Base-by-base conservation (phyloP, 2,329 filamentous ascomycete genomes). In the Cladosporium sp. region DNA sequence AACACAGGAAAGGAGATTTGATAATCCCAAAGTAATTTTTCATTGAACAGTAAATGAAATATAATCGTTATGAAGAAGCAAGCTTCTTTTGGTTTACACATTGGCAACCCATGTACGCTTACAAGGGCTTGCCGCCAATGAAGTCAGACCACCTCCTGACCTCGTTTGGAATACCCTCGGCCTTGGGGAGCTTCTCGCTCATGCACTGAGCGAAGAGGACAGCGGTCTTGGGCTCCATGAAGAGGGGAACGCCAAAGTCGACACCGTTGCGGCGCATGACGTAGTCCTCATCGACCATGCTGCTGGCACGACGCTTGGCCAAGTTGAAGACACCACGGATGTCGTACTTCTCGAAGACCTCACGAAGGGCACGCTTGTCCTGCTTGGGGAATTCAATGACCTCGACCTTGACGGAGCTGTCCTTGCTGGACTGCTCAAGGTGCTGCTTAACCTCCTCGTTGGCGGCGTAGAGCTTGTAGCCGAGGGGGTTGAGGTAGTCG, bases 141-240 rank as follows among this genome's bases (percentile, higher is more conserved):
- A 97, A 99, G 69, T 97, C 88, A 64, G 90, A 95, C 94, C 94
- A 99, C 70, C 87, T 87, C 73, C 89, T 87, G 69, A 97, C 94
- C 78, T 99, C 94, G 48, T 84, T 80, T 48, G 94, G 94, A 63
- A 97, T 93, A 55, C 91, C 93, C 72, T 94, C 90, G 61, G 84
- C 78, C 68, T 90, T 86, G 61, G 94, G 94, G 50, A 99, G 83
- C 81, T 97, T 99, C 82, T 91, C 90, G 77, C 82, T 94, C 90
- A 99, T 95, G 77, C 94, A 97, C 75, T 91, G 90, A 61, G 94
- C 91, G 70, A 97, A 97, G 67, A 97, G 89, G 64, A 94, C 87
- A 60, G 94, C 93, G 66, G 94, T 99, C 91, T 97, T 93, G 56
- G 92, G 91, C 80, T 97, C 93, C 92, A 97, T 97, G 76, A 99